Percentiles rank a stretch among this genome's conserved stretches.
Conservation (phyloP, 371 early-diverging fungal genomes). For the Blastocladiella emersonii region DNA sequence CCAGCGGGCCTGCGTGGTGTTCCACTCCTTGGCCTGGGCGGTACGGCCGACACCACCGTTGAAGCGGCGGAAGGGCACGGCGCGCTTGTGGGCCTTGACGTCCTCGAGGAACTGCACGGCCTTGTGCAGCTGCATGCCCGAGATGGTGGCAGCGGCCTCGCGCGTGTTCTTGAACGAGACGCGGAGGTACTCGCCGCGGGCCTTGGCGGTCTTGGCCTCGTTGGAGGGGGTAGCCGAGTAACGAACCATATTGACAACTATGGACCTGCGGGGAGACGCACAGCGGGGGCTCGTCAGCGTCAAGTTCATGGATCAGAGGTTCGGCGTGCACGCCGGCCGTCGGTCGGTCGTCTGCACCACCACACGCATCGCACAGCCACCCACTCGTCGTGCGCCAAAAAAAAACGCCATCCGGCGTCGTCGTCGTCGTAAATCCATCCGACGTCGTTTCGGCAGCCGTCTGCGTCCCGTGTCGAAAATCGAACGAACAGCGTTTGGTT, state of each 20-base stretch:
- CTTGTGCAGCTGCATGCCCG: constrained; percentile 86
- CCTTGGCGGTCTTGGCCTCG: constrained; percentile 64
- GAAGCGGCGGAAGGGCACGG: constrained; percentile 96
- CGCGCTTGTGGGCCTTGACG: constrained; percentile 93
- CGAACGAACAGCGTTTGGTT: no score
- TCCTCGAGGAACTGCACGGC: constrained; percentile 90
- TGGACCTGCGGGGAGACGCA: no score
- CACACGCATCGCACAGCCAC: no score
- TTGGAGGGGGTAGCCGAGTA: constrained; percentile 42
- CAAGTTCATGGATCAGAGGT: no score
- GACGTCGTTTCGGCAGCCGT: no score
- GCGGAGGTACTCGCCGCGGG: constrained; percentile 91
- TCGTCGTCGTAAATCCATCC: no score
- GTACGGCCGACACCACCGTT: constrained; percentile 95
- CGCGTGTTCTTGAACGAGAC: constrained; percentile 96
- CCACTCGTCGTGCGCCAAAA: no score
- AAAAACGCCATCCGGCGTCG: no score
- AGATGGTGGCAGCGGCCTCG: constrained; percentile 91
- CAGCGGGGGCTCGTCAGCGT: no score
- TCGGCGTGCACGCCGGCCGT: no score
- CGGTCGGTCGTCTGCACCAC: no score
- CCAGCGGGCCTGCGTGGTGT: constrained; percentile 95
- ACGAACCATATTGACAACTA: constrained; percentile 21
- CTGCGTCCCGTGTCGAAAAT: no score
- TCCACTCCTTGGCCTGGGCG: constrained; percentile 93